phyloP scores from a whole-genome alignment of 75 land plant species.

The Selaginella tamariscina region DNA sequence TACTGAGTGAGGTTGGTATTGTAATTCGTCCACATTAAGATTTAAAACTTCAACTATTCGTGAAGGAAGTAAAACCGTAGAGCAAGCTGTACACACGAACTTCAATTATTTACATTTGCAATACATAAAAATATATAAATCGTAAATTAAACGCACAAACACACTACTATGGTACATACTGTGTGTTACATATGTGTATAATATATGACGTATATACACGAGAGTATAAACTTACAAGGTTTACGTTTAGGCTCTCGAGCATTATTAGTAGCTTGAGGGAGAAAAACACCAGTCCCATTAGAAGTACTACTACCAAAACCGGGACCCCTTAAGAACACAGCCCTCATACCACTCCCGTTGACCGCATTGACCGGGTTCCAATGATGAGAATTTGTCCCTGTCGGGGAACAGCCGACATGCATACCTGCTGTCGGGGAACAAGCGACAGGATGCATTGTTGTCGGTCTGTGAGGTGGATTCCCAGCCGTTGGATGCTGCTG shows the following conservation, averaged over 20 bases:
- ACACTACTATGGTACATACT: too few species aligned
- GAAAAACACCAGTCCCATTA: slow-evolving; percentile 5
- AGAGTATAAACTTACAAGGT: not conserved
- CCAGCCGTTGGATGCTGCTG: not conserved
- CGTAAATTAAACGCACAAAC: too few species aligned
- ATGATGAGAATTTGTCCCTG: not conserved
- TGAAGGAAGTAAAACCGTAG: slow-evolving; percentile 9
- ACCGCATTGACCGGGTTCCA: not conserved
- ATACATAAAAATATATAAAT: too few species aligned
- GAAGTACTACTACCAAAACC: not conserved
- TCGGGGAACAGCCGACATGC: too few species aligned
- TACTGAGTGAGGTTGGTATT: not conserved
- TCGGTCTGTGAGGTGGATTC: not conserved
- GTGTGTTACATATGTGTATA: too few species aligned
- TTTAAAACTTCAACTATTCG: slow-evolving; percentile 9
- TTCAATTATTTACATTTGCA: too few species aligned
- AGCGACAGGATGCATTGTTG: not conserved
- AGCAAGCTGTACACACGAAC: slow-evolving; percentile 6
- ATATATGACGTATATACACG: too few species aligned
- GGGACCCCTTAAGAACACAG: slow-evolving; percentile 2
- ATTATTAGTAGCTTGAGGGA: not conserved
- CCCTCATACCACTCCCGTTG: not conserved
- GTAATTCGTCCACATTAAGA: not conserved
- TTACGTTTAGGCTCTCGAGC: not conserved
- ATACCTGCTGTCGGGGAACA: too few species aligned